phyloP scores from a whole-genome alignment of 768 basidiomycete genomes.

The Obba rivulosa region DNA sequence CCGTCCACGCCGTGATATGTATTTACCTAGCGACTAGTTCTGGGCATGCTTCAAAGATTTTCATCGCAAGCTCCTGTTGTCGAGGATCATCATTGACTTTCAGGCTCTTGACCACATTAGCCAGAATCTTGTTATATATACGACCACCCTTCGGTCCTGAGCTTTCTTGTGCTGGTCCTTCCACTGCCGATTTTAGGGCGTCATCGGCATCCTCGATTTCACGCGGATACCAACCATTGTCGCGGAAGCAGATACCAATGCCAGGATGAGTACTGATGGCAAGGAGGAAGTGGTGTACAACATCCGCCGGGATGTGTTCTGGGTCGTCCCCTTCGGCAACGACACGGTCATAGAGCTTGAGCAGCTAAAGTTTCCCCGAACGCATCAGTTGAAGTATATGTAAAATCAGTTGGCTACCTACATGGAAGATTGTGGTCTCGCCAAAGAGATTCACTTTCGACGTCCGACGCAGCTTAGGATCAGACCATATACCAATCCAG shows the following conservation, averaged over 20 bases:
- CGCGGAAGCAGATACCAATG: conserved; percentile 79
- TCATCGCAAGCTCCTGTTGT: conserved; percentile 79
- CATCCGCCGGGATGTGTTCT: conserved; percentile 64
- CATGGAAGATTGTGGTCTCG: conserved; percentile 59
- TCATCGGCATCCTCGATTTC: conserved; percentile 37
- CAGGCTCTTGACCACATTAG: conserved; percentile 64
- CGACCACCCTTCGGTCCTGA: conserved; percentile 36
- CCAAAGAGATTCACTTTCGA: conserved; percentile 69
- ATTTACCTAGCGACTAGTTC: conserved; percentile 78
- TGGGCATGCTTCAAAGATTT: conserved; percentile 77
- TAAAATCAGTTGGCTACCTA: conserved; percentile 24
- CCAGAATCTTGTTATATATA: conserved; percentile 80
- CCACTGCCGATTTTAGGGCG: conserved; percentile 27
- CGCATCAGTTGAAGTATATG: not conserved
- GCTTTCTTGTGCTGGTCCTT: conserved; percentile 10
- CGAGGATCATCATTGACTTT: conserved; percentile 87
- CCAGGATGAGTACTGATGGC: conserved; percentile 81
- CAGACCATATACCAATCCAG: conserved; percentile 76
- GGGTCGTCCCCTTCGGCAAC: conserved; percentile 41
- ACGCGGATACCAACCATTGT: conserved; percentile 87
- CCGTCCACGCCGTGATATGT: not conserved
- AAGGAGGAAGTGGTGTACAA: conserved; percentile 84
- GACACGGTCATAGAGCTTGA: conserved; percentile 68
- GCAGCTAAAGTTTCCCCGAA: conserved; percentile 41
- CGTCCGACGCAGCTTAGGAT: conserved; percentile 65